A percentile compares a stretch with the other conserved stretches of the same genome.
phyloP scores from a whole-genome alignment of 192 early-diverging fungal genomes.

The Entomortierella parvispora region DNA sequence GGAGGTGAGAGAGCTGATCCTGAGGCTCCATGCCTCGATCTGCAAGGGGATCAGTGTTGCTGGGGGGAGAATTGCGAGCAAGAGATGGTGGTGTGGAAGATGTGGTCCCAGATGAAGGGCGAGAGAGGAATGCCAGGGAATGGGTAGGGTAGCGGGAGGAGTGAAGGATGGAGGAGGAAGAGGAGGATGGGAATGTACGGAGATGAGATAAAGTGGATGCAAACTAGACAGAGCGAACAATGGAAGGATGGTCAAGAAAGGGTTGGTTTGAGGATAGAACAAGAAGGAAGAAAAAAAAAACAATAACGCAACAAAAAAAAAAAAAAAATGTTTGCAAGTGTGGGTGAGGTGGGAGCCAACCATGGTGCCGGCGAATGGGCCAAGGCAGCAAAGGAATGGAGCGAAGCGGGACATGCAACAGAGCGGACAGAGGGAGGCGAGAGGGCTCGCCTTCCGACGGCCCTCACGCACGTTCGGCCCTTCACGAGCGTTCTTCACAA shows the following conservation, averaged over 20 bases:
- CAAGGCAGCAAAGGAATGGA: too few relatives aligned
- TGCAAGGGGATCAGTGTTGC: conserved; percentile 14
- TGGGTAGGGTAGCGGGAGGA: background rate
- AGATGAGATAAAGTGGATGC: background rate
- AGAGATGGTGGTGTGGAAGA: background rate
- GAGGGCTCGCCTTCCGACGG: too few relatives aligned
- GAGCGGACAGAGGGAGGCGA: too few relatives aligned
- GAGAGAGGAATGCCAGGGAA: background rate
- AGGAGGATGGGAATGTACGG: conserved; percentile 3
- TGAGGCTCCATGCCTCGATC: conserved; percentile 52
- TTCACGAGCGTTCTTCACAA: too few relatives aligned
- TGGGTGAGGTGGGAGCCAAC: too few relatives aligned
- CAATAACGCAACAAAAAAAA: background rate
- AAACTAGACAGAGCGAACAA: background rate
- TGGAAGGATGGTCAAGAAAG: background rate
- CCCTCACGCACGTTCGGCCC: too few relatives aligned
- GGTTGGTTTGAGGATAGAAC: too few relatives aligned
- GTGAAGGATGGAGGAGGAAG: background rate
- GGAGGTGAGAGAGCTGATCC: conserved; percentile 14
- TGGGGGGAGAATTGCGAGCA: background rate
- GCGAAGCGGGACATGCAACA: too few relatives aligned
- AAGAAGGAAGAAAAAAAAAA: background rate
- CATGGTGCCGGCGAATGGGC: too few relatives aligned
- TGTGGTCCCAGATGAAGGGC: background rate
- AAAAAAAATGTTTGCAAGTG: too few relatives aligned